Evolutionary conservation across 2,329 filamentous ascomycete genomes (phyloP).

Genomic region (Cadophora sp.): DNA sequence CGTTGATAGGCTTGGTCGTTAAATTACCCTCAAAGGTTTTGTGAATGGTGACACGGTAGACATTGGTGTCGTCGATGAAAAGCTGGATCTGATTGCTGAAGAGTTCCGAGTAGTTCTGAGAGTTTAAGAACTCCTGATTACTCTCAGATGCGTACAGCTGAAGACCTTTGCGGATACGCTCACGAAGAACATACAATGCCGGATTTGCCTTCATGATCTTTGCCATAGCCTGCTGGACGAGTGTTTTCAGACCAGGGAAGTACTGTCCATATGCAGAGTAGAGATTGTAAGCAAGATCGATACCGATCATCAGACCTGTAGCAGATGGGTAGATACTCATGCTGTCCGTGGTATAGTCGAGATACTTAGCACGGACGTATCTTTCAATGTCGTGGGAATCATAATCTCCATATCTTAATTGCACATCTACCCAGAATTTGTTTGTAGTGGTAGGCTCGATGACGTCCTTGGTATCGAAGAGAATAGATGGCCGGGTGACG

Average conservation of each 20-base stretch:
- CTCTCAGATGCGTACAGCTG: conserved; percentile 98
- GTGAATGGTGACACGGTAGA: conserved; percentile 99
- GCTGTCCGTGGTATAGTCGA: conserved; percentile 98
- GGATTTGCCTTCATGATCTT: conserved; percentile 99
- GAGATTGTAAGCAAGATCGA: conserved; percentile 96
- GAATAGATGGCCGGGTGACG: conserved; percentile 87
- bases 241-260: conserved; percentile 94
- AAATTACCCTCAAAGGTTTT: conserved; percentile 99
- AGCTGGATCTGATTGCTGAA: conserved; percentile 99
- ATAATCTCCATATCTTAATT: conserved; percentile 96
- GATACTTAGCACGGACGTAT: conserved; percentile 96
- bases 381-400: conserved; percentile 99
- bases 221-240: conserved; percentile 97
- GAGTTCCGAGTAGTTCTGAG: conserved; percentile 97
- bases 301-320: conserved; percentile 96
- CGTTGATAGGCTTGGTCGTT: conserved; percentile 99
- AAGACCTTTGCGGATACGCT: conserved; percentile 97
- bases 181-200: conserved; percentile 91
- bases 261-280: conserved; percentile 99
- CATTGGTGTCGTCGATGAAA: conserved; percentile 99
- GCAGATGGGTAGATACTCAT: conserved; percentile 98
- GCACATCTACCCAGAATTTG: conserved; percentile 99
- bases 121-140: conserved; percentile 99
- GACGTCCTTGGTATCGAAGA: conserved; percentile 95
- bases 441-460: conserved; percentile 95